phyloP scores from a whole-genome alignment of 495 filamentous ascomycete species.

The Podospora pseudopauciseta region DNA sequence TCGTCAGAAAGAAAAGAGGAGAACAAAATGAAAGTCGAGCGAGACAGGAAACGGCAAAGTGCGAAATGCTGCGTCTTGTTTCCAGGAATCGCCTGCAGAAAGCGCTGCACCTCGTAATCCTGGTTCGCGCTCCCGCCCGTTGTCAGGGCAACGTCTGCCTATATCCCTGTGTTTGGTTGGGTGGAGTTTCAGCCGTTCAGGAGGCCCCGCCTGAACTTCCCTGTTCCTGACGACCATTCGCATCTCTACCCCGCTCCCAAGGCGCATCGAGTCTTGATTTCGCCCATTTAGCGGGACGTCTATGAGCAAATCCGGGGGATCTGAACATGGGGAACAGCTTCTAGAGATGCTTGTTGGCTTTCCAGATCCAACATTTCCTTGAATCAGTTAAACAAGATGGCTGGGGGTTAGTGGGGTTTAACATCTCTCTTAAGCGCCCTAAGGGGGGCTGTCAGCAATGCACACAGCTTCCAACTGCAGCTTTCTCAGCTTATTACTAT shows the following conservation, averaged over 20 bases:
- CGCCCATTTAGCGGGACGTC: not conserved
- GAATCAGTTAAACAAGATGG: not conserved
- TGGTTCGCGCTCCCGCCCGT: conserved; percentile 9
- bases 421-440: not conserved
- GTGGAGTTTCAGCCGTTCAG: conserved; percentile 8
- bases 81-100: conserved; percentile 14
- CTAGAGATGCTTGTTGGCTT: not conserved
- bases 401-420: not conserved
- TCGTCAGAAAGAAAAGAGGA: not conserved
- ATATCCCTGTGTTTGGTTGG: conserved; percentile 3
- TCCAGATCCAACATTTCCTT: not conserved
- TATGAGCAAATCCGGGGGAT: not conserved
- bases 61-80: conserved; percentile 15
- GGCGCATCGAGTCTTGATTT: not conserved
- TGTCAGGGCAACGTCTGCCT: conserved; percentile 17
- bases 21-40: conserved; percentile 1
- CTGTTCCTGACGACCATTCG: not conserved
- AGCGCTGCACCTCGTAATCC: conserved; percentile 12
- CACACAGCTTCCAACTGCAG: not conserved
- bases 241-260: conserved; percentile 9
- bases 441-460: not conserved
- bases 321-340: not conserved
- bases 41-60: conserved; percentile 7
- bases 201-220: conserved; percentile 5
- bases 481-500: not conserved